Percentiles rank a stretch among this genome's conserved stretches.
Evolutionary conservation across 345 rosid species (phyloP).

Genomic region (Dimocarpus longan): DNA sequence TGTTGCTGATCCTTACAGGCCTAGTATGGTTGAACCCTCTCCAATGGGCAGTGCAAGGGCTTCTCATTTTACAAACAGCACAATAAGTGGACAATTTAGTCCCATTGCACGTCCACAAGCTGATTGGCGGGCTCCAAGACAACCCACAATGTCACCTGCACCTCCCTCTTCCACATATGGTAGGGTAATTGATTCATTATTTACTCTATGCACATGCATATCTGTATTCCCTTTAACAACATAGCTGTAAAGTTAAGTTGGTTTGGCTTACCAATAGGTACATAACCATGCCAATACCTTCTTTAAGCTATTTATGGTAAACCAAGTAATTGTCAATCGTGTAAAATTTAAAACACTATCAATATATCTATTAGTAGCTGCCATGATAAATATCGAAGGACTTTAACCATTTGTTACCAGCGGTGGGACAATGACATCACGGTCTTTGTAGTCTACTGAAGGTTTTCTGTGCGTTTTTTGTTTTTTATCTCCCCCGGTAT

Average conservation of each 20-base stretch:
- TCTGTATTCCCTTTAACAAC: not conserved
- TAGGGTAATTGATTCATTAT: conserved; percentile 10
- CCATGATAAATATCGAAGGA: not conserved
- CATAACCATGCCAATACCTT: not conserved
- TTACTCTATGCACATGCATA: not conserved
- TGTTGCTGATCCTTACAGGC: not conserved
- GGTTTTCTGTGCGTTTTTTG: not conserved
- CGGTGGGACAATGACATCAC: not conserved
- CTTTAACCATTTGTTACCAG: not conserved
- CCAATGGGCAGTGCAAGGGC: conserved; percentile 7
- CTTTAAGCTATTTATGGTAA: not conserved
- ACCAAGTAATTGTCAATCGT: not conserved
- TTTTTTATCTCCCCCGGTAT: not conserved
- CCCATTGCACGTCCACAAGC: not conserved
- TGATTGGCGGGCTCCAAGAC: conserved; percentile 11
- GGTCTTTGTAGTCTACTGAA: not conserved
- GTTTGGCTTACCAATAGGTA: not conserved
- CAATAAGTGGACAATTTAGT: conserved; percentile 16
- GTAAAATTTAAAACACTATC: not conserved
- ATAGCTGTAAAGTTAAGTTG: not conserved
- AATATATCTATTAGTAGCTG: not conserved
- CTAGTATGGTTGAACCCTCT: conserved; percentile 16
- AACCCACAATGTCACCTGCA: conserved; percentile 2
- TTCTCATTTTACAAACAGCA: not conserved
- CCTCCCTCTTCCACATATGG: conserved; percentile 14